Evolutionary conservation across 768 basidiomycete genomes (phyloP).

Genomic region (Boletales sp.): DNA sequence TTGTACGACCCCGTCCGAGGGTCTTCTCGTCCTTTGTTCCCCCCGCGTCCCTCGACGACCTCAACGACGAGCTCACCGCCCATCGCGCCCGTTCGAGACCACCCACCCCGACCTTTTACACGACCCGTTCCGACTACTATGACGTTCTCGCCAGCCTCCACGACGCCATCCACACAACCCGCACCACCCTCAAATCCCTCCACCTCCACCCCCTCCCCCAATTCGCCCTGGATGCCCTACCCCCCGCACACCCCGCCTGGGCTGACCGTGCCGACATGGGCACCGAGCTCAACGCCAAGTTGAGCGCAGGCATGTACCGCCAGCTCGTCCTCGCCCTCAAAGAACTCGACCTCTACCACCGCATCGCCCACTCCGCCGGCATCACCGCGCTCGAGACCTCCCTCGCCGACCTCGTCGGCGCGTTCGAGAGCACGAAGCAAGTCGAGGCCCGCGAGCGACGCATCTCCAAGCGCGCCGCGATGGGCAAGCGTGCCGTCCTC

Average conservation of each 20-base stretch:
- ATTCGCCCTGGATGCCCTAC: constrained; percentile 58
- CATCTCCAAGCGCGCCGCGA: constrained; percentile 22
- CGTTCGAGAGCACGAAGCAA: constrained; percentile 66
- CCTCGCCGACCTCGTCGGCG: constrained; percentile 51
- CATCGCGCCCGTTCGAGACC: constrained; percentile 36
- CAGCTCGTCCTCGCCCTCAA: constrained; percentile 58
- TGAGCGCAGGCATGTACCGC: constrained; percentile 71
- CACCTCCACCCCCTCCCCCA: constrained; percentile 78
- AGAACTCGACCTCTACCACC: constrained; percentile 60
- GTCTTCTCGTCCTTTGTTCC: constrained; percentile 18
- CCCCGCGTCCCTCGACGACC: constrained; percentile 18
- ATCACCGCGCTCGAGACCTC: constrained; percentile 53
- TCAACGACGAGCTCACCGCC: constrained; percentile 1
- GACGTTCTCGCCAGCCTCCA: constrained; percentile 70
- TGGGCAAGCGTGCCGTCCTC: constrained; percentile 55
- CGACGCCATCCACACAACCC: constrained; percentile 53
- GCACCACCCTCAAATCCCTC: constrained; percentile 54
- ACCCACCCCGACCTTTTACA: constrained; percentile 78
- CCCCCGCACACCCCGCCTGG: constrained; percentile 64
- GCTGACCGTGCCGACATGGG: constrained; percentile 59
- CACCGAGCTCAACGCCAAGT: constrained; percentile 49
- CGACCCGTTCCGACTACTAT: constrained; percentile 70
- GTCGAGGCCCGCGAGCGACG: constrained; percentile 39
- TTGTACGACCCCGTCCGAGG: neutral
- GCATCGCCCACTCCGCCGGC: constrained; percentile 20